Percentiles rank a stretch among this genome's conserved stretches.
These are phyloP conservation scores for Clonostachys sp. DNA, from an alignment of 2,329 filamentous ascomycete genomes.

Conservation along the genomic window DNA sequence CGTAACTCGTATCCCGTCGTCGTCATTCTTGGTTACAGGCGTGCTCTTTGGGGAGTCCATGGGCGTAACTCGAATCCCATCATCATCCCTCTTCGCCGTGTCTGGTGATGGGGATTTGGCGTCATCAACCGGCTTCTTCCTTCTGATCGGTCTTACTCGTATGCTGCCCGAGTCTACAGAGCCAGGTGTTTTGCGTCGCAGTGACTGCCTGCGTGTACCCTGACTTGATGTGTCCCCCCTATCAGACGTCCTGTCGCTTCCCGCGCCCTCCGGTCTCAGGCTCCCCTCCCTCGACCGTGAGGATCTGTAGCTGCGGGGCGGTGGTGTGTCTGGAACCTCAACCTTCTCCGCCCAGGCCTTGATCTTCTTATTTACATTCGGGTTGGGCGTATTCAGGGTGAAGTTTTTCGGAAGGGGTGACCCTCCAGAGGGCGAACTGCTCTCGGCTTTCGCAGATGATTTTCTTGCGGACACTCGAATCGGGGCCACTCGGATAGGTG, in stretches of 20 bases:
- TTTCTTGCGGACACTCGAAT: conserved; percentile 2
- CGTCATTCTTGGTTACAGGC: background rate
- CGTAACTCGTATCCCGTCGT: conserved; percentile 2
- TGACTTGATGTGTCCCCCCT: conserved; percentile 17
- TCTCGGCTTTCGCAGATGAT: background rate
- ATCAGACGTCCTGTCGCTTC: conserved; percentile 17
- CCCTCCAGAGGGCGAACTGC: conserved; percentile 1
- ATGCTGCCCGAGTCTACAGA: conserved; percentile 33
- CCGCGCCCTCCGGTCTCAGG: conserved; percentile 10
- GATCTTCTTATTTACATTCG: conserved; percentile 53
- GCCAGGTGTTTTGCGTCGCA: conserved; percentile 5
- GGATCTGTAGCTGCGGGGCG: conserved; percentile 26
- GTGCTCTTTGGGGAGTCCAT: background rate
- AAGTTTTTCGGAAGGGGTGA: conserved; percentile 53
- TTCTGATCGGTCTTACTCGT: conserved; percentile 32
- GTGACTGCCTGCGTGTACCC: conserved; percentile 15
- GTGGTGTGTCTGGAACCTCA: conserved; percentile 37
- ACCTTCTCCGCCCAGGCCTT: conserved; percentile 57
- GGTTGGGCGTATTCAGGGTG: conserved; percentile 47
- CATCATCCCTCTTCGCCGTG: conserved; percentile 1
- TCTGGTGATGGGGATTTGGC: no score
- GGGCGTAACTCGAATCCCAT: conserved; percentile 25
- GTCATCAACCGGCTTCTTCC: conserved; percentile 17
- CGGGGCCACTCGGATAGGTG: conserved; percentile 17
- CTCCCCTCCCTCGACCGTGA: conserved; percentile 25